Evolutionary conservation across 2,329 filamentous ascomycete genomes (phyloP), one percentile per base, ranked within the genome.

Genomic region (Sporothrix curviconia): DNA sequence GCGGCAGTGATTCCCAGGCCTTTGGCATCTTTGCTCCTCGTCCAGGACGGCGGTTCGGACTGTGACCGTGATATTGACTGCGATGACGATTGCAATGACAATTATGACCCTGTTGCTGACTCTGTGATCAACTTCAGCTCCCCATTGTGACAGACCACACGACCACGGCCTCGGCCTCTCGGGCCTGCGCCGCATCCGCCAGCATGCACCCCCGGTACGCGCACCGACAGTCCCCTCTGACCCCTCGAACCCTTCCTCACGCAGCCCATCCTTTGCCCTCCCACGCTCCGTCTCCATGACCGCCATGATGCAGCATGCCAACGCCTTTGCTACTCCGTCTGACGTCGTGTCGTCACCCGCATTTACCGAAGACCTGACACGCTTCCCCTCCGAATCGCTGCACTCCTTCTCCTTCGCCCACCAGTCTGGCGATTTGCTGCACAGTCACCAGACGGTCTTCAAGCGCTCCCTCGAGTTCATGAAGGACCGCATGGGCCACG

Each of bases 381-480:
- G 92, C 52, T 99, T 99, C 69, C 92, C 94, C 1, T 90, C 90
- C 65, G 94, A 99, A 70, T 99, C 94, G 6, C 77, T 99, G 47
- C 94, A 99, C 72, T 99, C 94, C 1, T 99, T 99, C 74, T 97
- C 92, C 12, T 99, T 99, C 71, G 90, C 94, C 40, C 90, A 95
- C 65, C 92, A 96, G 72, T 92, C 92, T 3, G 92, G 96, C 67
- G 92, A 97, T 61, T 85, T 90, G 61, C 79, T 97, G 57, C 89
- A 96, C 69, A 96, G 84, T 70, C 87, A 94, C 56, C 92, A 97
- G 70, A 95, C 90, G 76, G 87, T 96, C 34, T 71, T 99, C 66
- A 96, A 95, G 73, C 83, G 92, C 59, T 95, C 92, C 8, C 86
- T 96, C 68, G 94, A 97, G 71, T 96, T 97, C 68, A 95, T 99